Evolutionary conservation across 768 basidiomycete genomes (phyloP).

Genomic region (Lactarius quietus): DNA sequence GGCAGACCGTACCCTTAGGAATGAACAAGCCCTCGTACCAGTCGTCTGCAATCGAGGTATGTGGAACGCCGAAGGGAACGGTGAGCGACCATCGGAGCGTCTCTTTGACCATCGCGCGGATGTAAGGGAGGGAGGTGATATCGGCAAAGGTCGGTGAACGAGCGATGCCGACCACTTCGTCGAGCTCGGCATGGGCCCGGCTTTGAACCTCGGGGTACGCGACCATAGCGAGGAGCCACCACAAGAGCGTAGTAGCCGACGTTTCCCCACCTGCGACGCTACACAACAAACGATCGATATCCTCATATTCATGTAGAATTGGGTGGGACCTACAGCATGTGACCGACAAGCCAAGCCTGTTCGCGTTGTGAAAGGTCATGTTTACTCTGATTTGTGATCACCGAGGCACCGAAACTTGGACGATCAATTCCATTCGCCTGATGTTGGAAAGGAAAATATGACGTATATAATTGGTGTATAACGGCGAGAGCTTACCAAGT

Average conservation of each 20-base stretch:
- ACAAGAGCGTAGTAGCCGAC: neutral
- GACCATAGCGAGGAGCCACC: neutral
- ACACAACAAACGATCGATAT: too few relatives aligned
- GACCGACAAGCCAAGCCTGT: too few relatives aligned
- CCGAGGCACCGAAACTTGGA: slow-evolving; percentile 2
- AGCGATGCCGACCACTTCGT: neutral
- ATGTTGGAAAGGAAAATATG: too few relatives aligned
- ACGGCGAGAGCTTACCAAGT: neutral
- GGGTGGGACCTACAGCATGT: too few relatives aligned
- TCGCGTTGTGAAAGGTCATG: too few relatives aligned
- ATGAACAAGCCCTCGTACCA: neutral
- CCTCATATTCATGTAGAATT: too few relatives aligned
- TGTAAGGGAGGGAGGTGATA: neutral
- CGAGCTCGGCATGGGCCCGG: neutral
- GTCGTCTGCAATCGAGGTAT: neutral
- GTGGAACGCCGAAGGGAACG: neutral
- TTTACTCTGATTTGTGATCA: slow-evolving; percentile 2
- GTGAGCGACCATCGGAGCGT: neutral
- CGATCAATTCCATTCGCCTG: slow-evolving; percentile 4
- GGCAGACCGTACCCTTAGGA: neutral
- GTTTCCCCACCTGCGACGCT: too few relatives aligned
- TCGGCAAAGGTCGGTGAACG: neutral
- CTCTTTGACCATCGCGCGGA: neutral
- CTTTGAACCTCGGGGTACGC: neutral
- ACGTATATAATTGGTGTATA: too few relatives aligned